These are phyloP conservation scores for Camillea tinctor DNA, from an alignment of 2,329 filamentous ascomycete species.

Conservation along the genomic window DNA sequence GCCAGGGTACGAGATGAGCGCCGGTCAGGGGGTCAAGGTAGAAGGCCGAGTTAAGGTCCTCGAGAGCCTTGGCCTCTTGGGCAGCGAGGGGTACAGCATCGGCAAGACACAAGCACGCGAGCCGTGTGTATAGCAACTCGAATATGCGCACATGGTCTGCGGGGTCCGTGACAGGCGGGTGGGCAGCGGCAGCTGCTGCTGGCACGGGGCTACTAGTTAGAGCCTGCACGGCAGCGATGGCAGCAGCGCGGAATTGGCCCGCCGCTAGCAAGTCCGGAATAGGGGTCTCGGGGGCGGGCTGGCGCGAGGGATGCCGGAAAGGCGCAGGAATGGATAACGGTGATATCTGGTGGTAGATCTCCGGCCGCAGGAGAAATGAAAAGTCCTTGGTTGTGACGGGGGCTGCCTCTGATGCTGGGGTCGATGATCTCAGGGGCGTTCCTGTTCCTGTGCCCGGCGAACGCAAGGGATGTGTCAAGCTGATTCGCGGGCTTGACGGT, in stretches of 20 bases:
- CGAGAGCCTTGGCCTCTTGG: constrained; percentile 63
- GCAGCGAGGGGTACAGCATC: constrained; percentile 68
- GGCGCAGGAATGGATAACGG: constrained; percentile 58
- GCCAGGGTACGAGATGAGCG: constrained; percentile 78
- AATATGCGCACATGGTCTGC: constrained; percentile 68
- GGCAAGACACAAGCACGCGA: constrained; percentile 79
- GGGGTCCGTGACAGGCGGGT: constrained; percentile 38
- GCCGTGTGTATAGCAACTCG: constrained; percentile 72
- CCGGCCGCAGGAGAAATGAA: constrained; percentile 73
- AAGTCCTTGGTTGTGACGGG: constrained; percentile 65
- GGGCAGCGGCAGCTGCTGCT: constrained; percentile 34
- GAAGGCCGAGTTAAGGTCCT: constrained; percentile 57
- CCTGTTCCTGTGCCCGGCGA: constrained; percentile 10
- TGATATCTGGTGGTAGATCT: constrained; percentile 80
- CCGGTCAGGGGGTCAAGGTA: constrained; percentile 56
- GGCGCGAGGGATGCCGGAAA: constrained; percentile 67
- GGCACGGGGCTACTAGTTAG: constrained; percentile 50
- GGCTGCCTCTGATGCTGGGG: constrained; percentile 33
- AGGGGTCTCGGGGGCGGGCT: constrained; percentile 61
- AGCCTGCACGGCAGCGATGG: constrained; percentile 63
- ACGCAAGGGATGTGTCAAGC: constrained; percentile 5
- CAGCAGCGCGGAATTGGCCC: constrained; percentile 80
- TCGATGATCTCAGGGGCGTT: constrained; percentile 17
- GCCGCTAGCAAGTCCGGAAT: constrained; percentile 65
- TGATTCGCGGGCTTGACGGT: not conserved